Conservation (phyloP, 1,284 basidiomycete species). For the Lentinula novae-zelandiae region DNA sequence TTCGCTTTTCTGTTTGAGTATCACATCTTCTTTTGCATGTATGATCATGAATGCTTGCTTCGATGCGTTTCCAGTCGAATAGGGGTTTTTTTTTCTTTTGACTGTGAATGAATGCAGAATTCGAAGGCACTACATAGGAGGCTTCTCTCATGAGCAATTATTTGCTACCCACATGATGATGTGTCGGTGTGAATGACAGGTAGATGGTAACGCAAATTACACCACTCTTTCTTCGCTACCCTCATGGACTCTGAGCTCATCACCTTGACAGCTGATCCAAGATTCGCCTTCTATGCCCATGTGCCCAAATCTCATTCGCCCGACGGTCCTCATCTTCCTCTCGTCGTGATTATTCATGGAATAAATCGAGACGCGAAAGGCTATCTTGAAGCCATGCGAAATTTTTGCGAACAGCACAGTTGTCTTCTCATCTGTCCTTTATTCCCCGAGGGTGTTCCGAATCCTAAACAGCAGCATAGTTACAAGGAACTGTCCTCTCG, state of each 20-base stretch:
- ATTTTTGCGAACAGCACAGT: slow-evolving; percentile 17
- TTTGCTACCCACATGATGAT: too few relatives aligned
- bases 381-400: slow-evolving; percentile 16
- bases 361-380: slow-evolving; percentile 18
- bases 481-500: slow-evolving; percentile 20
- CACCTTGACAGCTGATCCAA: slow-evolving; percentile 19
- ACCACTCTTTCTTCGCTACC: slow-evolving; percentile 9
- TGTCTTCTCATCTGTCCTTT: slow-evolving; percentile 20
- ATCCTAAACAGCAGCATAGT: slow-evolving; percentile 19
- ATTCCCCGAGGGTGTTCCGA: slow-evolving; percentile 24
- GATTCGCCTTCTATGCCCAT: slow-evolving; percentile 23
- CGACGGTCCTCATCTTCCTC: slow-evolving; percentile 15
- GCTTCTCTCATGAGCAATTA: neutral
- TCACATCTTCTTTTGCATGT: neutral
- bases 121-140: too few relatives aligned
- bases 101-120: too few relatives aligned
- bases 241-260: slow-evolving; percentile 8
- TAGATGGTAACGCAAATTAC: neutral
- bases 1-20: neutral
- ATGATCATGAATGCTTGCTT: neutral
- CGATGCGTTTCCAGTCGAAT: neutral
- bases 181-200: too few relatives aligned
- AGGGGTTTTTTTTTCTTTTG: neutral
- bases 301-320: slow-evolving; percentile 17
- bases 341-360: slow-evolving; percentile 23